Percentiles rank a stretch among this genome's conserved stretches.
Evolutionary conservation across 352 stramenopile genomes (phyloP).

Genomic region (Peronosclerospora sorghi): DNA sequence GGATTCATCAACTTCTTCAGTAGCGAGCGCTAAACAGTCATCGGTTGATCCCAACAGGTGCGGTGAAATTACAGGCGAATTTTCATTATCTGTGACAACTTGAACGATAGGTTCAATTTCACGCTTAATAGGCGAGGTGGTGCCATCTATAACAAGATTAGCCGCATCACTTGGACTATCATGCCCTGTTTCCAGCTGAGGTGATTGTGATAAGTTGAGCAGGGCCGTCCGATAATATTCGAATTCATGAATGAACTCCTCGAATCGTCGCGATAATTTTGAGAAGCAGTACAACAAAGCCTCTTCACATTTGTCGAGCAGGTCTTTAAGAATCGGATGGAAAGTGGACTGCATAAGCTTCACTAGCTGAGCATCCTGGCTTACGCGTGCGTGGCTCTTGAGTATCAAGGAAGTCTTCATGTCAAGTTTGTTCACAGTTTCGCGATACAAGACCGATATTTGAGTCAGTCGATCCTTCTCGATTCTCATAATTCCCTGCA

Average conservation of each 20-base stretch:
- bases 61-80: not conserved
- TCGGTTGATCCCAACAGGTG: constrained; percentile 14
- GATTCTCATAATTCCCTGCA: constrained; percentile 65
- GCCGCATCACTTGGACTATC: constrained; percentile 6
- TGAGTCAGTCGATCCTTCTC: constrained; percentile 54
- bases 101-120: constrained; percentile 26
- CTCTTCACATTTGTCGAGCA: constrained; percentile 61
- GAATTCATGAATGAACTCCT: constrained; percentile 71
- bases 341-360: constrained; percentile 64
- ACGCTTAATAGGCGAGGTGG: constrained; percentile 29
- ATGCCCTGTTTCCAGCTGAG: constrained; percentile 7
- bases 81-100: constrained; percentile 3
- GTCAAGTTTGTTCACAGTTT: constrained; percentile 38
- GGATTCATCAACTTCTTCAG: constrained; percentile 9
- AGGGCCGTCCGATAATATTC: constrained; percentile 65
- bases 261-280: constrained; percentile 49
- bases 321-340: constrained; percentile 45
- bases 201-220: constrained; percentile 25
- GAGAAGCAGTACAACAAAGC: constrained; percentile 53
- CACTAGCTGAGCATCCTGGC: constrained; percentile 47
- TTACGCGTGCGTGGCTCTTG: constrained; percentile 49
- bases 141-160: constrained; percentile 10
- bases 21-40: constrained; percentile 1
- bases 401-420: constrained; percentile 29
- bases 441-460: constrained; percentile 44